phyloP scores from a whole-genome alignment of 441 rosid species.

The Euphorbia schlechtendalii region DNA sequence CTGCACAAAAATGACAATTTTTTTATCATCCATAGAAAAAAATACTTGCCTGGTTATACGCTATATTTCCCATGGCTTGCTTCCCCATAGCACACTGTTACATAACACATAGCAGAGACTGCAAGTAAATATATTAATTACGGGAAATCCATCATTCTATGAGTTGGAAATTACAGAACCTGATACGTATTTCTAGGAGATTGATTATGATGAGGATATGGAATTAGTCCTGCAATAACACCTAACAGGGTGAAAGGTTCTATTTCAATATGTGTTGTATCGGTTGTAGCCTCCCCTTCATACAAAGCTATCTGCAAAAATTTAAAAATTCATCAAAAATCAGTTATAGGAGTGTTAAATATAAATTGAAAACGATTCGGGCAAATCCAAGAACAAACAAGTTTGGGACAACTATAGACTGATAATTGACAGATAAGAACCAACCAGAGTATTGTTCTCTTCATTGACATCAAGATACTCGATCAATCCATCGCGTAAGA shows the following conservation, averaged over 20 bases:
- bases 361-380: conserved; percentile 8
- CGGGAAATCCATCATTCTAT: conserved; percentile 13
- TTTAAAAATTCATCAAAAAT: conserved; percentile 2
- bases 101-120: conserved; percentile 13
- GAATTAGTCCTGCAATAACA: conserved; percentile 92
- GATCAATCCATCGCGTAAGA: conserved; percentile 77
- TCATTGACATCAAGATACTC: conserved; percentile 99
- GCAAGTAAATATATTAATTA: conserved; percentile 18
- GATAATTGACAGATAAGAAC: conserved; percentile 21
- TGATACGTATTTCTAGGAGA: conserved; percentile 98
- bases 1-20: conserved; percentile 8
- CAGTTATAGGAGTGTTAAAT: conserved; percentile 11
- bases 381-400: background rate
- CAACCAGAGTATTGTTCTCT: conserved; percentile 94
- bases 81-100: conserved; percentile 98
- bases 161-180: conserved; percentile 37
- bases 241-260: conserved; percentile 98
- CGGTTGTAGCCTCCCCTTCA: conserved; percentile 66
- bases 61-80: conserved; percentile 99
- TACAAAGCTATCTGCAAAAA: conserved; percentile 77
- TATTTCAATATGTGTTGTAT: conserved; percentile 91
- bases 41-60: conserved; percentile 80
- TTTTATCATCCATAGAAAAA: background rate
- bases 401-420: background rate
- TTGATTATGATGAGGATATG: conserved; percentile 98